phyloP scores from a whole-genome alignment of 139 green algal genomes.

The Chlamydomonas sp. region DNA sequence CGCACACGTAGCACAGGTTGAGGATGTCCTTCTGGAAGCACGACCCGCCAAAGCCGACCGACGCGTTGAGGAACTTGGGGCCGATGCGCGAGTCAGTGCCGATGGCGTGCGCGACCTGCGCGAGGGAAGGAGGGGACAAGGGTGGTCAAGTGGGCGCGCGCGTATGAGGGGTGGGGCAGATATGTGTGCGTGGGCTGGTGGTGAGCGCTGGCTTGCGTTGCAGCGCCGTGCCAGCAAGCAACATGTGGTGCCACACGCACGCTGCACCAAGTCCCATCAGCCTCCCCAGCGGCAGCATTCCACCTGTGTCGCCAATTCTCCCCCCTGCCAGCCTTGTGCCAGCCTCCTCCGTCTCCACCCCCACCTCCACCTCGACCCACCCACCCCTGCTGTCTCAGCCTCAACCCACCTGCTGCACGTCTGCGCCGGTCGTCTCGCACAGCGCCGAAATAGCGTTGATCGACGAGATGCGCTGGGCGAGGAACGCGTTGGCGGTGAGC shows the following conservation, averaged over 20 bases:
- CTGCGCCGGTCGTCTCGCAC: conserved; percentile 90
- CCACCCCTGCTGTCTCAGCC: neutral
- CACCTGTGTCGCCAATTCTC: neutral
- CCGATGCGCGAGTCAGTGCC: conserved; percentile 94
- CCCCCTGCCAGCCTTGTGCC: neutral
- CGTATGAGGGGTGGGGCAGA: no score
- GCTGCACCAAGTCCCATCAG: no score
- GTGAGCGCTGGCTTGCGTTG: no score
- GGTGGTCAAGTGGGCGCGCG: no score
- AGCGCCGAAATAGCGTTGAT: conserved; percentile 98
- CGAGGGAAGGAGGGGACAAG: neutral
- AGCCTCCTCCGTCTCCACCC: neutral
- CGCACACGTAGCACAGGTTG: conserved; percentile 96
- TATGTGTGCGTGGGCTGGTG: no score
- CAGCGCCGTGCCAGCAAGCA: no score
- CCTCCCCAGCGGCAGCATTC: no score
- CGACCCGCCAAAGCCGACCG: conserved; percentile 95
- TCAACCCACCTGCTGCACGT: conserved; percentile 73
- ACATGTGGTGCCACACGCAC: no score
- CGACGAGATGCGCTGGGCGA: conserved; percentile 97
- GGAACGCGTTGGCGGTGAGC: conserved; percentile 91
- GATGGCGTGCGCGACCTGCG: conserved; percentile 82
- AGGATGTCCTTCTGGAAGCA: conserved; percentile 99
- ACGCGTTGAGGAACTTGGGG: conserved; percentile 94
- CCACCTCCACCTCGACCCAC: neutral